Evolutionary conservation across 2,329 filamentous ascomycete species (phyloP), one percentile per base, ranked within the genome.

Genomic region (Aureobasidium sp.): DNA sequence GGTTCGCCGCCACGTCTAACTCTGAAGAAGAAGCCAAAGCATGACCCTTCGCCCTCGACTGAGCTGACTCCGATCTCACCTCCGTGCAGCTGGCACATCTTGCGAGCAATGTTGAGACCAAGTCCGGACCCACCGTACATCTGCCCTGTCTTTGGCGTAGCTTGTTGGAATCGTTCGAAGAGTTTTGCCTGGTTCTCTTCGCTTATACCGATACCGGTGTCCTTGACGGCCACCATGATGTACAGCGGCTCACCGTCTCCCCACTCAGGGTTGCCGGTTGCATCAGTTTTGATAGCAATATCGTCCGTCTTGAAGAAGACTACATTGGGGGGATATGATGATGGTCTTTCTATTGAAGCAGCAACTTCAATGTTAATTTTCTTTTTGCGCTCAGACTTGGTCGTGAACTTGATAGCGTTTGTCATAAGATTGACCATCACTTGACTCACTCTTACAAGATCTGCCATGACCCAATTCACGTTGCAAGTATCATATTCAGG

Each of bases 31-130:
- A 79, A 79, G 1, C 72, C 75, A 62, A 79, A 79, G 0, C 74
- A 77, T 11, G 72, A 75, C 11, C 71, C 71, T 36, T 72, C 61
- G 1, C 73, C 74, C 8, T 71, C 65, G 5, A 65, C 62, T 4
- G 75, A 76, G 3, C 68, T 70, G 14, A 78, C 77, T 3, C 77
- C 77, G 49, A 79, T 78, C 42, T 78, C 76, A 6, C 77, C 77
- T 29, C 77, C 77, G 42, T 73, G 71, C 1, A 71, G 57, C 60
- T 79, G 76, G 13, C 75, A 75, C 21, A 79, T 69, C 51, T 78
- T 73, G n/a, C 77, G 72, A 7, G 75, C 76, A 53, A 79, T 79
- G 63, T 78, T 78, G 0, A 79, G 69, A 0, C 77, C 77, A 1
- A 76, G 66, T 1, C 74, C 74, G n/a, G 70, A 73, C 9, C 74